Evolutionary conservation across 306 rosid species (phyloP), one percentile per base, ranked within the genome.

Genomic region (Trifolium subterraneum): DNA sequence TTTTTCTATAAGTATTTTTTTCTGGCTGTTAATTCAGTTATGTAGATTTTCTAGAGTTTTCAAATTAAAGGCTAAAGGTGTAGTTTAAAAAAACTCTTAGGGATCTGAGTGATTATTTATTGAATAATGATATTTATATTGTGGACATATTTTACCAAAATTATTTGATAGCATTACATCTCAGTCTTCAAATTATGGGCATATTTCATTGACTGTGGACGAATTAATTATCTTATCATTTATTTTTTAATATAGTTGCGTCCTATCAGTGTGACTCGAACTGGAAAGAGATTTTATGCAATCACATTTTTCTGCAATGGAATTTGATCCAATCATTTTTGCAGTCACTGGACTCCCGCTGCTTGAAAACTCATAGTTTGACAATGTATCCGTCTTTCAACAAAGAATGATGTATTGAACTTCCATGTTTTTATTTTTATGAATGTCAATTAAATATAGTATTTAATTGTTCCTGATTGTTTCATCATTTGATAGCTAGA

Each of bases 11-110:
- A 35, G 2, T 63, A 7, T 31, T 31, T 67, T 38, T 29, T 62
- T 18, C 54, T 5, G 56, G 23, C 39, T 39, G 44, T 41, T 65
- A 14, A 12, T 65, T 41, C 71, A 65, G 71, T 65, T 41, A 67
- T 67, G 71, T 42, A 42, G 56, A 36, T 42, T 23, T 14, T 12
- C 10, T 44, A 27, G 54, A 65, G 71, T 66, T 66, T 66, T 66
- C 36, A 15, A 66, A 56, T 15, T 22, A 23, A 42, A 66, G 55
- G 39, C 38, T 66, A 66, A 65, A 7, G n/a, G 56, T 66, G 56
- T 45, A 44, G 19, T 25, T 41, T 8, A 23, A 44, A 20, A 23
- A 44, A 20, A 23, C 55, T 8, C 12, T 14, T 25, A 44, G 38
- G 56, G 23, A 23, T 67, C 38, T 25, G 38, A 13, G 19, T 15